Conservation (phyloP, 306 rosid genomes). For the Quercus suber region DNA sequence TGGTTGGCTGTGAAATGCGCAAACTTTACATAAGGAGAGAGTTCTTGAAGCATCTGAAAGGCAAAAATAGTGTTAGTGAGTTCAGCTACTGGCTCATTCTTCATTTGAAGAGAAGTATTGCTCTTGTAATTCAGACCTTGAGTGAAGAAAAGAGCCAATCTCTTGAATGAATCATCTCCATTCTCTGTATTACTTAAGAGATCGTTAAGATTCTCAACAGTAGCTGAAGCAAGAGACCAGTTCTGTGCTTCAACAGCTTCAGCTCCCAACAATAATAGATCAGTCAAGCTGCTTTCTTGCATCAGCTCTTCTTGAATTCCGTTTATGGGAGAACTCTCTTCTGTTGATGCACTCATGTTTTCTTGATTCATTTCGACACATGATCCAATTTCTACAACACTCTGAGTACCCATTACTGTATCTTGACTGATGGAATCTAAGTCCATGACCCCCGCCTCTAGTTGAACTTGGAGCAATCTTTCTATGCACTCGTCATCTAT, state of each 20-base stretch:
- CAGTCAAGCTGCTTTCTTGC: constrained; percentile 54
- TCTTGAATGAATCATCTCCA: constrained; percentile 41
- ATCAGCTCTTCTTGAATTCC: constrained; percentile 56
- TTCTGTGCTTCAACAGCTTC: constrained; percentile 68
- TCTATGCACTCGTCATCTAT: constrained; percentile 29
- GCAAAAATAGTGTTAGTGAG: constrained; percentile 31
- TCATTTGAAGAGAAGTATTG: constrained; percentile 19
- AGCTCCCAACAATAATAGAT: constrained; percentile 65
- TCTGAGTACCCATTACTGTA: neutral
- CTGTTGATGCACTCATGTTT: constrained; percentile 12
- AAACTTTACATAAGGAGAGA: constrained; percentile 59
- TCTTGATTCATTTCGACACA: neutral
- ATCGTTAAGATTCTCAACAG: constrained; percentile 37
- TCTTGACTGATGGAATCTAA: constrained; percentile 14
- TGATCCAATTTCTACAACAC: constrained; percentile 3
- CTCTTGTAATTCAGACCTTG: constrained; percentile 43
- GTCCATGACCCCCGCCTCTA: constrained; percentile 19
- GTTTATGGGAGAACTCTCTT: constrained; percentile 23
- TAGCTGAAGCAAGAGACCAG: constrained; percentile 34
- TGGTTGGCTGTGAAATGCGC: constrained; percentile 77
- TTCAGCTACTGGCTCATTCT: constrained; percentile 22
- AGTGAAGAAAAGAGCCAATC: constrained; percentile 53
- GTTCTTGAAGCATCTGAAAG: constrained; percentile 57
- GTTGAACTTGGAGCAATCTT: constrained; percentile 32
- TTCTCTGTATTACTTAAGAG: constrained; percentile 15